Evolutionary conservation across 2,329 filamentous ascomycete species (phyloP), one percentile per base, ranked within the genome.

Genomic region (Xylariales sp.): DNA sequence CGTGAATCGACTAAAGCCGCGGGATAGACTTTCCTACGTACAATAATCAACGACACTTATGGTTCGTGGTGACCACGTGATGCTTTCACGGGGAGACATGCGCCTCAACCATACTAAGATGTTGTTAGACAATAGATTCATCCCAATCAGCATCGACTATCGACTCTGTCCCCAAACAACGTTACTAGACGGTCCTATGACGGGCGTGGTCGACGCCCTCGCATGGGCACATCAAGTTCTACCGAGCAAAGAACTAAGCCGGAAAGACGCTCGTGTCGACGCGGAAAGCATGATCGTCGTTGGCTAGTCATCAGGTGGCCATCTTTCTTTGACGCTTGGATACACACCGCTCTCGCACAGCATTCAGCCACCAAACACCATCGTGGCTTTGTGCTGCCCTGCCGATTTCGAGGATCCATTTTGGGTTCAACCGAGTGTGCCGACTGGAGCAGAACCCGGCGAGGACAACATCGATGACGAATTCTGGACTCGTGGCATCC

Each of bases 71-170:
- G 23, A 23, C 23, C 77, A 83, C 64, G 69, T 83, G 6, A 78
- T 78, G 45, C 74, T 81, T 3, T 79, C 78, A 0, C 75, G 81
- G 5, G 77, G 78, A 41, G 80, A 78, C 7, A 69, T 83, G 3
- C 74, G 78, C 1, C 74, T 76, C 4, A 49, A 65, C 3, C 84
- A 86, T 58, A 80, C 76, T 0, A 53, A 71, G 3, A 62, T 74
- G 1, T 76, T 86, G 0, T 75, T 85, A 0, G 74, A 0, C 55
- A 72, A 1, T 81, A 82, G 0, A 78, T 86, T 41, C 71, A 86
- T 86, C 0, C 84, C 84, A 0, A 73, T 87, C 14, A 84, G 81
- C 67, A 60, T 86, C 0, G 85, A 86, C 71, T 85, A 86, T 67
- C 75, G 84, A 0, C 78, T 87, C 0, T 86, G 84, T 64, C 85